These are phyloP conservation scores for Lodderomyces parapsilosis DNA, from an alignment of 1,139 yeast genomes.

Conservation along the genomic window DNA sequence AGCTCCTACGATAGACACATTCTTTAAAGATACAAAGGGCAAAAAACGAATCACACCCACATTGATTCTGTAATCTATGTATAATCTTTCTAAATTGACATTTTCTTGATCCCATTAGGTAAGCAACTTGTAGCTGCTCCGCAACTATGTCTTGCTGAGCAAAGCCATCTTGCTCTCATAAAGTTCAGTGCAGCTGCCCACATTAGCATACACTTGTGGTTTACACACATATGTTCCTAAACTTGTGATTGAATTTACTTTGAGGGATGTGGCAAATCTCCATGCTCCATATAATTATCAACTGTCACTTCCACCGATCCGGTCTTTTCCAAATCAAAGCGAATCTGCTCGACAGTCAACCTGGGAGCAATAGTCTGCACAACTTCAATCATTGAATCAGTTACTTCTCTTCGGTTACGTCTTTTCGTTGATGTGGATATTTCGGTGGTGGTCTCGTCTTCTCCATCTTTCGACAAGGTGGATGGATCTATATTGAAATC, in stretches of 20 bases:
- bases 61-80: conserved; percentile 20
- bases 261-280: conserved; percentile 70
- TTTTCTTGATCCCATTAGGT: too few species aligned
- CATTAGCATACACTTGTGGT: too few species aligned
- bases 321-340: conserved; percentile 59
- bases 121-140: not conserved
- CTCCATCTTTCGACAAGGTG: conserved; percentile 2
- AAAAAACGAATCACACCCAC: conserved; percentile 50
- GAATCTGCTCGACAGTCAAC: conserved; percentile 67
- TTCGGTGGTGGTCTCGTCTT: conserved; percentile 8
- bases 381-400: conserved; percentile 78
- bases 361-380: conserved; percentile 84
- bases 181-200: too few species aligned
- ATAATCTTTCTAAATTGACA: not conserved
- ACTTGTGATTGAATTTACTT: conserved; percentile 29
- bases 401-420: conserved; percentile 54
- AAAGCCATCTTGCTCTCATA: too few species aligned
- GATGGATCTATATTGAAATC: conserved; percentile 21
- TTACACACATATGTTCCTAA: too few species aligned
- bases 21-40: conserved; percentile 23
- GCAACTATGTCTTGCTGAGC: not conserved
- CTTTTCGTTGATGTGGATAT: conserved; percentile 9
- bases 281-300: conserved; percentile 63
- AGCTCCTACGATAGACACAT: conserved; percentile 14
- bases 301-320: conserved; percentile 83